phyloP scores from a whole-genome alignment of 2,329 filamentous ascomycete species.

The Paracoccidioides brasiliensis region DNA sequence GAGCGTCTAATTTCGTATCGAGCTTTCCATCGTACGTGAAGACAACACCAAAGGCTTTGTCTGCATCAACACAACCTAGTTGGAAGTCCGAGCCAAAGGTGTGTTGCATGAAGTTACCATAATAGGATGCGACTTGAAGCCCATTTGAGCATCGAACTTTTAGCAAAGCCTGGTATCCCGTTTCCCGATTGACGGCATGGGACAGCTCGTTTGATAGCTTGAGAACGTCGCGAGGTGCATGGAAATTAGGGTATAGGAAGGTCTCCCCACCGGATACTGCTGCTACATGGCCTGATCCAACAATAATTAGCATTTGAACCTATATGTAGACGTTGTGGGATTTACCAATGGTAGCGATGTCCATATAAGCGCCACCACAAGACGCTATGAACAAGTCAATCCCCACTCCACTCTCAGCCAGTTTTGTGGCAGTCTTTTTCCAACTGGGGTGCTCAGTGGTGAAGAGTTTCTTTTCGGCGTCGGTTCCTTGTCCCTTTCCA shows the following conservation, averaged over 20 bases:
- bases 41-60: slow-evolving; percentile 82
- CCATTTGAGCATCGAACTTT: slow-evolving; percentile 98
- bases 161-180: slow-evolving; percentile 91
- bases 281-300: slow-evolving; percentile 56
- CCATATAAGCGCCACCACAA: slow-evolving; percentile 78
- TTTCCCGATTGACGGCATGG: slow-evolving; percentile 77
- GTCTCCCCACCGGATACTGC: slow-evolving; percentile 86
- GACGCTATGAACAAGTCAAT: slow-evolving; percentile 91
- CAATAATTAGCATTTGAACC: slow-evolving; percentile 12
- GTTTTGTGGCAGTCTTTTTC: slow-evolving; percentile 73
- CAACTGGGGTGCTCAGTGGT: slow-evolving; percentile 80
- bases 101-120: slow-evolving; percentile 93
- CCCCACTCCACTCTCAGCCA: slow-evolving; percentile 76
- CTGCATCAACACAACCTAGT: slow-evolving; percentile 80
- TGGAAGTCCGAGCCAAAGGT: slow-evolving; percentile 91
- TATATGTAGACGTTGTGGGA: slow-evolving; percentile 7
- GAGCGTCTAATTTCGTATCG: slow-evolving; percentile 89
- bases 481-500: slow-evolving; percentile 69
- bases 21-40: slow-evolving; percentile 96
- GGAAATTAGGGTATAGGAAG: slow-evolving; percentile 95
- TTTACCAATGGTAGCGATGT: slow-evolving; percentile 79
- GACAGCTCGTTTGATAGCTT: slow-evolving; percentile 76
- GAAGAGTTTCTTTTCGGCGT: slow-evolving; percentile 84
- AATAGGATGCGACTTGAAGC: slow-evolving; percentile 82
- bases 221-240: slow-evolving; percentile 68